These are phyloP conservation scores for Cercospora beticola DNA, from an alignment of 2,329 filamentous ascomycete genomes.

Conservation along the genomic window DNA sequence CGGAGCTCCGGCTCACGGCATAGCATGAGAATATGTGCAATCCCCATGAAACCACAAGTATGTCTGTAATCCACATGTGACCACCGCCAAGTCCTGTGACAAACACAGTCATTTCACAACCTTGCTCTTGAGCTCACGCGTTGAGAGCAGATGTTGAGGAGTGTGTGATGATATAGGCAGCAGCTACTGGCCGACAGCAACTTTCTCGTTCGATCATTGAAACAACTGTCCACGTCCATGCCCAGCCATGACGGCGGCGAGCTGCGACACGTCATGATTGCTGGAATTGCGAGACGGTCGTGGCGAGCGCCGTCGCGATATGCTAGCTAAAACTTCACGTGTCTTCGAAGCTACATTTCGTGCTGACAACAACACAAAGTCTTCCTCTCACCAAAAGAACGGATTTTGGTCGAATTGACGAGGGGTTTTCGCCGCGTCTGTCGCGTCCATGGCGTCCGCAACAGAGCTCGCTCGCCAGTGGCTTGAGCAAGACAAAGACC, in stretches of 20 bases:
- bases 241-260: background rate
- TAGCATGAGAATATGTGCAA: too few species aligned
- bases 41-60: background rate
- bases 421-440: too few species aligned
- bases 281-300: constrained; percentile 10
- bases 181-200: background rate
- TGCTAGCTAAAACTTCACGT: background rate
- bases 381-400: background rate
- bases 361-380: background rate
- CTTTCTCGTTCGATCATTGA: background rate
- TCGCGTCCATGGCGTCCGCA: constrained; percentile 12
- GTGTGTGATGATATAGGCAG: background rate
- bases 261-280: constrained; percentile 17
- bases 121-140: background rate
- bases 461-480: constrained; percentile 52
- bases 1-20: background rate
- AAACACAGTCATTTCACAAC: background rate
- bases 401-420: background rate
- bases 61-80: background rate
- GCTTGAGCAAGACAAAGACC: constrained; percentile 59
- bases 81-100: background rate
- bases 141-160: background rate
- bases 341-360: background rate
- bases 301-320: constrained; percentile 7
- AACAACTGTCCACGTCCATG: background rate